Base-by-base conservation (phyloP, 768 basidiomycete species). In the Leccinellum luteum region DNA sequence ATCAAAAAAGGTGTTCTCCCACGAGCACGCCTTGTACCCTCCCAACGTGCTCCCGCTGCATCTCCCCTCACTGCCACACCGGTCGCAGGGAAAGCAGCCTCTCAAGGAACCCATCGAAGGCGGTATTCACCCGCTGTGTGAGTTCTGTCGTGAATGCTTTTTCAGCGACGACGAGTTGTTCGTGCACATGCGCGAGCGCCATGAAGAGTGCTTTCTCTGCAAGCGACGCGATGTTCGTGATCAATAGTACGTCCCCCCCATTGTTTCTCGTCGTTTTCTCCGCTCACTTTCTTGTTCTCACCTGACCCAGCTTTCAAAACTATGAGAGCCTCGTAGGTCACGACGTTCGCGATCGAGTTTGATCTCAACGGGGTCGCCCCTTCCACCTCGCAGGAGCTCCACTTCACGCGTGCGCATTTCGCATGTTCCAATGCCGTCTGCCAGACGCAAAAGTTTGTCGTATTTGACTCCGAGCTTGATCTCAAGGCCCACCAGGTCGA, bases 121-220 rank as follows among this genome's bases (percentile, higher is more conserved):
- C 12, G 89, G 86, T 2, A 68, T 84, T 1, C 91, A 94, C 62
- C 91, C 92, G 0, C 64, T 90, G 2, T 95, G 92, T 70, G 84
- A 85, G 65, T 98, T 98, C 70, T 97, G 94, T 65, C 84, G 83
- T n/a, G 89, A 93, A 64, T 94, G 90, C 64, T 94, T 90, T 79
- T 97, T 95, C 69, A 77, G 87, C n/a, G 87, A 89, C 54, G 96
- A 98, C 66, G 94, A 94, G 65, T 75, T 98, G n/a, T 97, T 86
- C 69, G 77, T 85, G 23, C 97, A 99, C 71, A 92, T 98, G 87
- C 84, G 95, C 52, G 88, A 94, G 67, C 79, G 78, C 50, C 96
- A 99, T 74, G 96, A 99, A 72, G 95, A 98, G 66, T 98, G 96
- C 70, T 97, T 97, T 64, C 72, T 99, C 14, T 99, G 97, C 73